These are phyloP conservation scores for Talaromyces sp. DNA, from an alignment of 2,329 filamentous ascomycete genomes.

Conservation along the genomic window DNA sequence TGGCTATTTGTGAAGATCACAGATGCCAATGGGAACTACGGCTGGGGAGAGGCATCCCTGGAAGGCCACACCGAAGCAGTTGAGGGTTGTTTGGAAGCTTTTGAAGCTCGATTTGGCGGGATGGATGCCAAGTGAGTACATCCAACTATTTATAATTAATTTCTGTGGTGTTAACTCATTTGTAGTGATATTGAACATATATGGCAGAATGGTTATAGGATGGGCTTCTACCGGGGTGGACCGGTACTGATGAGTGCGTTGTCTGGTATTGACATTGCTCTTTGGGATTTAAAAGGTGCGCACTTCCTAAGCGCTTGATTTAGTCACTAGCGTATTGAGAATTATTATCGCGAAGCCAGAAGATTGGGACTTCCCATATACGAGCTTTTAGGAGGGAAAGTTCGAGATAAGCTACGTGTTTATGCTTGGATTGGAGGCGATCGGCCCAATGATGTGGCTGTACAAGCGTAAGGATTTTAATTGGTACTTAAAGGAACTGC, in stretches of 20 bases:
- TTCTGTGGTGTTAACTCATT: neutral
- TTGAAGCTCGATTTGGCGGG: conserved; percentile 60
- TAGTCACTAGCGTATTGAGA: neutral
- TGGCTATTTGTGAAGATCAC: conserved; percentile 78
- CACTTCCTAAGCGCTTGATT: conserved; percentile 36
- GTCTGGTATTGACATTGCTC: conserved; percentile 72
- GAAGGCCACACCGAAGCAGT: conserved; percentile 72
- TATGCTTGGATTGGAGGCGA: conserved; percentile 80
- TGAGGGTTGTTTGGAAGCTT: conserved; percentile 68
- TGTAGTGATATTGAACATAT: conserved; percentile 72
- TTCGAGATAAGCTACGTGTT: conserved; percentile 66
- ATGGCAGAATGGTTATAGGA: conserved; percentile 70
- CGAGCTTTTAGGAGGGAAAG: conserved; percentile 69
- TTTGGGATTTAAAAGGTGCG: conserved; percentile 73
- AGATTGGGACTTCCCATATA: conserved; percentile 62
- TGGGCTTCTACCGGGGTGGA: conserved; percentile 72
- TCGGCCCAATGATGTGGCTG: conserved; percentile 63
- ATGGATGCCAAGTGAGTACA: conserved; percentile 64
- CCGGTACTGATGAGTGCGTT: conserved; percentile 78
- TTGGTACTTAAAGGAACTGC: neutral
- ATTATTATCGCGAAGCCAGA: neutral
- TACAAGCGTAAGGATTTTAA: conserved; percentile 32
- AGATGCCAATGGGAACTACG: conserved; percentile 61
- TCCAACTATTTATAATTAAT: neutral
- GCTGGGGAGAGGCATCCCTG: conserved; percentile 74